Evolutionary conservation across 2,329 filamentous ascomycete species (phyloP), one percentile per base, ranked within the genome.

Genomic region (Stemphylium vesicarium): DNA sequence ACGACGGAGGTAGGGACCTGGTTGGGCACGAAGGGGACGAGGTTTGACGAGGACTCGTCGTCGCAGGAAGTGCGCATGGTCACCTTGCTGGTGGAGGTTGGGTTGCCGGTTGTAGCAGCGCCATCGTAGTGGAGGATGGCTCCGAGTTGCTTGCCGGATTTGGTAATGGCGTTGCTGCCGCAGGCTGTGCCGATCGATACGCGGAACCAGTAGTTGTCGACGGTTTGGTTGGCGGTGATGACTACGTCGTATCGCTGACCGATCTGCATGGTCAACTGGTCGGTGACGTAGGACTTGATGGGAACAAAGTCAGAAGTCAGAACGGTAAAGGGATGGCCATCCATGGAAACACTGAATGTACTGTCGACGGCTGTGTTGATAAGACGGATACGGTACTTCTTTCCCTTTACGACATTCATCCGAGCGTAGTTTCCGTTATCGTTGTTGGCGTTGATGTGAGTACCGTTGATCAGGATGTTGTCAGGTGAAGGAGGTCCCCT

Each of bases 301-400:
- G 79, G 78, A 4, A 79, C 77, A 45, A 80, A 75, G 51, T 80
- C 78, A 5, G 71, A 59, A 0, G 75, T 74, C 29, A 80, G 74
- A 55, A 80, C 77, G 4, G 71, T 74, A 40, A 80, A 72, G 10
- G 71, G 71, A 49, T 80, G 78, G 6, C 70, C 66, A 47, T 80
- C 77, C 36, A 75, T 59, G 3, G 72, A 71, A 2, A 75, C 71
- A 35, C 64, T 63, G 36, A 75, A 73, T 3, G 61, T 60, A 4
- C 52, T 66, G 49, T 75, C 72, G 10, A 73, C 71, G 6, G 71
- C 65, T 4, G 81, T 71, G 72, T 88, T 88, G 68, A 88, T 80
- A 50, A 88, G 76, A 1, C 86, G 81, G 12, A 84, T 77, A 9
- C 84, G 82, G 68, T 88, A 84, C 10, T 75, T 81, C 71, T 80